Conservation (phyloP, 345 rosid genomes). For the Acer negundo region DNA sequence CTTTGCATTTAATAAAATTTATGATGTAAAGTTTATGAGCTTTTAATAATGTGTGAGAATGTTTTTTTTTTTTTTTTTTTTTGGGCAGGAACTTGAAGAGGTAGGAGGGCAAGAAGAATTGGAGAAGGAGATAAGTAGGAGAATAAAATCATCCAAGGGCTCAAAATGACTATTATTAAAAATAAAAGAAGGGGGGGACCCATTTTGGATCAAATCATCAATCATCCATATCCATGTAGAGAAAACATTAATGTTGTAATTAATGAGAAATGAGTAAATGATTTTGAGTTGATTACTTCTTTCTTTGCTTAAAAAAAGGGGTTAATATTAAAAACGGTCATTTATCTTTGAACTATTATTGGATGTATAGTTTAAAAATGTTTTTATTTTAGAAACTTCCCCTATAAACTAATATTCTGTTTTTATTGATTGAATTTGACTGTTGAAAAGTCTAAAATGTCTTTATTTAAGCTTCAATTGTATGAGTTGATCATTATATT, state of each 20-base stretch:
- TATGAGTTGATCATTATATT: too few relatives aligned
- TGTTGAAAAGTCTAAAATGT: too few relatives aligned
- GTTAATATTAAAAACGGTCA: too few relatives aligned
- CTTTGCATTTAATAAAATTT: too few relatives aligned
- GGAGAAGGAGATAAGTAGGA: constrained; percentile 66
- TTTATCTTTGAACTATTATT: too few relatives aligned
- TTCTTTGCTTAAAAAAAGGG: too few relatives aligned
- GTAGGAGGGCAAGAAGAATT: constrained; percentile 82
- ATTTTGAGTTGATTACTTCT: neutral
- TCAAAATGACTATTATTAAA: constrained; percentile 15
- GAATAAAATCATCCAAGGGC: constrained; percentile 47
- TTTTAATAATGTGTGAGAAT: neutral
- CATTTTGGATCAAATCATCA: constrained; percentile 7
- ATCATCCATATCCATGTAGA: constrained; percentile 2
- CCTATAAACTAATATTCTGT: too few relatives aligned
- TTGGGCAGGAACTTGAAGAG: constrained; percentile 66
- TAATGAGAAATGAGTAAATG: constrained; percentile 6
- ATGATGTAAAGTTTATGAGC: neutral
- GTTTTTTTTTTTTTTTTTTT: too few relatives aligned
- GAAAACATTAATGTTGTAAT: constrained; percentile 1
- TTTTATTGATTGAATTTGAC: too few relatives aligned
- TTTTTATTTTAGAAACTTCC: too few relatives aligned
- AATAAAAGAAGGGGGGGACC: neutral
- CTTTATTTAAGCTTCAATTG: too few relatives aligned
- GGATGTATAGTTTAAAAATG: too few relatives aligned